Conservation (phyloP, 768 basidiomycete species). For the Fistulinella prunicolor region DNA sequence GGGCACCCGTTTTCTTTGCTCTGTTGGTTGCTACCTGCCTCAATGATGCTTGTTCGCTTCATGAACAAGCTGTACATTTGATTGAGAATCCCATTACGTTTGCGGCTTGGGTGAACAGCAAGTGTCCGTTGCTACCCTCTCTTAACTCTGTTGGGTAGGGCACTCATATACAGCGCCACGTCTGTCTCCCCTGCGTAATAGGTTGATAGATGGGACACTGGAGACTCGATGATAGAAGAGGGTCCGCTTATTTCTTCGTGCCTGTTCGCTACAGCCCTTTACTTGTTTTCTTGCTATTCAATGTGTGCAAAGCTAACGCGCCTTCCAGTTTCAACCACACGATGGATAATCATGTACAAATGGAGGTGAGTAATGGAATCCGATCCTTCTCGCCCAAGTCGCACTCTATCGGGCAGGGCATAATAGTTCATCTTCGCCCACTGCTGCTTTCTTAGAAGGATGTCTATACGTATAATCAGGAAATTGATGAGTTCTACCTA, state of each 20-base stretch:
- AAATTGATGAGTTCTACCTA: constrained; percentile 13
- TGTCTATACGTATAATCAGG: not conserved
- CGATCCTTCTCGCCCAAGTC: constrained; percentile 15
- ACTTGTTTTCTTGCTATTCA: not conserved
- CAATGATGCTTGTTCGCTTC: constrained; percentile 16
- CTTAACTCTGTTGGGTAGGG: not conserved
- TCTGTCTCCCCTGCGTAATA: not conserved
- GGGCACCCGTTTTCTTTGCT: constrained; percentile 3
- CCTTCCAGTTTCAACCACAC: constrained; percentile 67
- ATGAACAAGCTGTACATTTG: constrained; percentile 9
- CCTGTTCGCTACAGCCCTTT: not conserved
- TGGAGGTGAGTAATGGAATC: constrained; percentile 51
- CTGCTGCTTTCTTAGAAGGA: constrained; percentile 1
- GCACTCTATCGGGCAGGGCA: constrained; percentile 19
- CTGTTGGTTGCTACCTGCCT: constrained; percentile 12
- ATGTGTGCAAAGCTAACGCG: constrained; percentile 14
- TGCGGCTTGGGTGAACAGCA: constrained; percentile 5
- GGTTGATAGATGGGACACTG: not conserved
- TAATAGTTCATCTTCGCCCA: constrained; percentile 1
- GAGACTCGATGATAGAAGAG: not conserved
- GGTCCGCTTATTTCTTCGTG: not conserved
- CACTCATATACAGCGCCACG: not conserved
- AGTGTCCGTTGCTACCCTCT: constrained; percentile 22
- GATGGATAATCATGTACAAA: constrained; percentile 65
- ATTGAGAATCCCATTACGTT: constrained; percentile 19